phyloP scores from a whole-genome alignment of 192 early-diverging fungal genomes.

The Allomyces javanicus region DNA sequence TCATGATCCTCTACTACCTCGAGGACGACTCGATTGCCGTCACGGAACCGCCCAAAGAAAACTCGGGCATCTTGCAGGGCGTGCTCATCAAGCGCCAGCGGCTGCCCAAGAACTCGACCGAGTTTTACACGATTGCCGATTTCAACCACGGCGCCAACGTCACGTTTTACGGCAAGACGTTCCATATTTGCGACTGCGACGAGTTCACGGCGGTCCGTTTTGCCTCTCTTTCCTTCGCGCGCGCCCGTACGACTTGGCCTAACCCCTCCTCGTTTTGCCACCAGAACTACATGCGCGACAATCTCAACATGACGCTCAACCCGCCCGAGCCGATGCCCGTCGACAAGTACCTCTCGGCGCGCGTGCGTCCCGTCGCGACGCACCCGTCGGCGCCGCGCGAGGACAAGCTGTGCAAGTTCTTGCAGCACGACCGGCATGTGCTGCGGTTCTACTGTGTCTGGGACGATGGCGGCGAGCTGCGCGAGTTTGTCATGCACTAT shows the following conservation, averaged over 20 bases:
- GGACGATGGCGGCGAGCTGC: constrained; percentile 36
- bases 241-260: too few species aligned
- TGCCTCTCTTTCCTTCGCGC: too few species aligned
- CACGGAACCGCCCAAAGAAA: constrained; percentile 40
- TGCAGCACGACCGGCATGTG: constrained; percentile 36
- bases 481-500: constrained; percentile 47
- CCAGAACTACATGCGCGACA: constrained; percentile 29
- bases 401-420: constrained; percentile 35
- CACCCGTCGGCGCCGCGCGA: constrained; percentile 5
- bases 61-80: constrained; percentile 37
- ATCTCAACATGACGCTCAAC: constrained; percentile 29
- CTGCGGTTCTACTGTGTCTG: constrained; percentile 43
- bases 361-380: constrained; percentile 10
- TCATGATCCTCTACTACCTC: constrained; percentile 33
- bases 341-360: constrained; percentile 25
- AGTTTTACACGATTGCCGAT: constrained; percentile 27
- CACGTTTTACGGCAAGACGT: constrained; percentile 41
- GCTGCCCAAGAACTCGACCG: constrained; percentile 27
- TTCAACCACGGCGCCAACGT: constrained; percentile 36
- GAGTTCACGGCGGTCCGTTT: constrained; percentile 32
- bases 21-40: constrained; percentile 47
- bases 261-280: too few species aligned
- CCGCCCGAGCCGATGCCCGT: constrained; percentile 25
- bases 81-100: constrained; percentile 40
- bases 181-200: constrained; percentile 33